These are phyloP conservation scores for Chenopodium quinoa DNA, from an alignment of 148 eudicot genomes.

Conservation along the genomic window DNA sequence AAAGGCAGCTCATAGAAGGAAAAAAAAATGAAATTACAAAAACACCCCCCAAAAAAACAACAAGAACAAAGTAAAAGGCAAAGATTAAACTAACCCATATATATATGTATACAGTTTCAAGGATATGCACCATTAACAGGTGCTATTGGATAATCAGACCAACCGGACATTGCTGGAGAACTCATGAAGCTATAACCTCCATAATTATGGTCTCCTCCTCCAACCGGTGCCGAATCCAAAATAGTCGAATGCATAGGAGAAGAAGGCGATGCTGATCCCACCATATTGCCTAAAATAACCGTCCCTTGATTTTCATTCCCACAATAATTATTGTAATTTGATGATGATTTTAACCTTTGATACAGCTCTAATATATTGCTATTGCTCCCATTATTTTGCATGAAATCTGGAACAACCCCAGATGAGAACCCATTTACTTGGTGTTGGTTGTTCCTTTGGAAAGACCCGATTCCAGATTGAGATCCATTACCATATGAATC, in stretches of 20 bases:
- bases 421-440: conserved; percentile 34
- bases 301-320: conserved; percentile 33
- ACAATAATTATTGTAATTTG: conserved; percentile 25
- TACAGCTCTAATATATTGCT: conserved; percentile 39
- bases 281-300: conserved; percentile 31
- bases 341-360: conserved; percentile 54
- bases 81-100: conserved; percentile 18
- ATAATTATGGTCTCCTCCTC: conserved; percentile 20
- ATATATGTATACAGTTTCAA: conserved; percentile 20
- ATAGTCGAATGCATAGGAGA: conserved; percentile 28
- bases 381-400: conserved; percentile 34
- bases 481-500: conserved; percentile 37
- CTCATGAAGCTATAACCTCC: conserved; percentile 25
- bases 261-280: conserved; percentile 25
- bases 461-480: conserved; percentile 35
- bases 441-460: conserved; percentile 35
- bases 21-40: neutral
- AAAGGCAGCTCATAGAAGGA: neutral
- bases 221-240: conserved; percentile 43
- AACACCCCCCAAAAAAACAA: conserved; percentile 20
- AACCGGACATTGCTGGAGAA: conserved; percentile 26
- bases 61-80: neutral
- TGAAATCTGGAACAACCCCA: conserved; percentile 34
- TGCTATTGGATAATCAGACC: conserved; percentile 58
- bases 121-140: conserved; percentile 63